A percentile compares a stretch with the other conserved stretches of the same genome.
These are phyloP conservation scores for Colletotrichum higginsianum DNA, from an alignment of 2,329 filamentous ascomycete genomes.

Conservation along the genomic window DNA sequence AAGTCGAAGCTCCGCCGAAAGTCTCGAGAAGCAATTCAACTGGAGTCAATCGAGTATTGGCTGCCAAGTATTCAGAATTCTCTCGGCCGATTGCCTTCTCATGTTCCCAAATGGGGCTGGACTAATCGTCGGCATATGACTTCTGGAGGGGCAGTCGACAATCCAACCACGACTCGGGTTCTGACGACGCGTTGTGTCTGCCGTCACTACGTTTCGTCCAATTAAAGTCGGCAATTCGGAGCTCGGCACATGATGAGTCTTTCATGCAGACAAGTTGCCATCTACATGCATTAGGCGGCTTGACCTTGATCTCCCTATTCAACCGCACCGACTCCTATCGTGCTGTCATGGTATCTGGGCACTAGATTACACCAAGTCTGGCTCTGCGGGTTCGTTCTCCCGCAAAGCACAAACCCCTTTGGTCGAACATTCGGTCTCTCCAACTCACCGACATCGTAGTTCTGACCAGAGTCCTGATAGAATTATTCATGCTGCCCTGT, in stretches of 20 bases:
- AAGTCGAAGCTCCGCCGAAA: slow-evolving; percentile 14
- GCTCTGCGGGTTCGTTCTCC: background rate
- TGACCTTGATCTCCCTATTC: background rate
- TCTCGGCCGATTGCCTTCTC: background rate
- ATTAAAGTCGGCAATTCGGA: slow-evolving; percentile 1
- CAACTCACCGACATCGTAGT: background rate
- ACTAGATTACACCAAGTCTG: background rate
- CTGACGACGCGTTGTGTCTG: background rate
- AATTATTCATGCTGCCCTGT: no score
- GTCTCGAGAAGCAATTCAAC: background rate
- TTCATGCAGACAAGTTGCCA: slow-evolving; percentile 23
- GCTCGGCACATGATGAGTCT: slow-evolving; percentile 34
- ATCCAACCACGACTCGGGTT: background rate
- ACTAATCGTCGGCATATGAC: background rate
- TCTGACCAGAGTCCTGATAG: background rate
- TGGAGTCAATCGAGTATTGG: background rate
- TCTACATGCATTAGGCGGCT: slow-evolving; percentile 5
- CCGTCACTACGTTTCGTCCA: background rate
- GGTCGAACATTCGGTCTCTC: background rate
- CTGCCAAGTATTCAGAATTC: background rate
- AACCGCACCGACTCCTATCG: background rate
- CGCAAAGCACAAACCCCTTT: background rate
- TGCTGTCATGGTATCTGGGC: background rate
- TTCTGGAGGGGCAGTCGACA: background rate
- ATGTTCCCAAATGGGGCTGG: background rate